phyloP scores from a whole-genome alignment of 1,139 yeast genomes.

The Candida sp. region DNA sequence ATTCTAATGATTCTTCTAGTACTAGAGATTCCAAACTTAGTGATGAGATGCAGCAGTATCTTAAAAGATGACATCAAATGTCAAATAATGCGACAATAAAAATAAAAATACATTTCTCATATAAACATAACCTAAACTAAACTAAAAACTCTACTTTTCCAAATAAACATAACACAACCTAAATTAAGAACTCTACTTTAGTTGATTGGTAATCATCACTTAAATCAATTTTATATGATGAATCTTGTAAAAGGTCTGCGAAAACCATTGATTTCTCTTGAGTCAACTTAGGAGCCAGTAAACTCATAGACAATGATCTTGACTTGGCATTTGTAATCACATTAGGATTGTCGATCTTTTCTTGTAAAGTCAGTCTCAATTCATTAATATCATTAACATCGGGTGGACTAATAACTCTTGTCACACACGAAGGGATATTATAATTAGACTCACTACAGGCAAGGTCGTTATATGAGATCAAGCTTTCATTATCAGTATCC shows the following conservation, averaged over 20 bases:
- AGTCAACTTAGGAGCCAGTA: constrained; percentile 8
- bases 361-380: constrained; percentile 4
- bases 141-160: no score
- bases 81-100: no score
- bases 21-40: no score
- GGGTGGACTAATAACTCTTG: neutral
- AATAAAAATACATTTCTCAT: no score
- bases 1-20: no score
- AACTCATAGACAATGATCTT: constrained; percentile 7
- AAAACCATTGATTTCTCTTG: constrained; percentile 1
- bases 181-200: neutral
- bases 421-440: neutral
- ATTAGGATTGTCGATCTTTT: constrained; percentile 10
- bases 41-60: no score
- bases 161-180: no score
- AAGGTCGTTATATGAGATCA: neutral
- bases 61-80: no score
- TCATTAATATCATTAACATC: constrained; percentile 2
- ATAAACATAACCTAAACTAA: no score
- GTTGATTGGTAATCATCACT: constrained; percentile 1
- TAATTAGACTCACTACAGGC: neutral
- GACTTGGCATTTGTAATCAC: constrained; percentile 8
- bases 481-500: constrained; percentile 3
- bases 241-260: neutral
- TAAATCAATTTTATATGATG: neutral